A percentile compares a stretch with the other conserved stretches of the same genome.
These are phyloP conservation scores for Podospora fimiseda DNA, from an alignment of 495 filamentous ascomycete species.

Conservation along the genomic window DNA sequence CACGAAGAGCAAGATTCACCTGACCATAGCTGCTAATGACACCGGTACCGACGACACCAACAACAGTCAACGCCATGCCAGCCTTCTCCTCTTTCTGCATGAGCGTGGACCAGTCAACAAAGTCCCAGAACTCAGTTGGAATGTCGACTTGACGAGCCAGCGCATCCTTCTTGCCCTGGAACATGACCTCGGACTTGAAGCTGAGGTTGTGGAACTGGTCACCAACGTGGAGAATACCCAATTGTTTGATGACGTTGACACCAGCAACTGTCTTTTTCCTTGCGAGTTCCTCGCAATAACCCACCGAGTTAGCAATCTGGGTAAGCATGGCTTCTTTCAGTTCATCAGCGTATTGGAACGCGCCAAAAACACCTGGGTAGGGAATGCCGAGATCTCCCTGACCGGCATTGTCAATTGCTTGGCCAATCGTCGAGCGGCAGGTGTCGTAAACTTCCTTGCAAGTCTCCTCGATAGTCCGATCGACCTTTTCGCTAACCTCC, in stretches of 20 bases:
- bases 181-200: constrained; percentile 90
- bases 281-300: constrained; percentile 75
- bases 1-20: constrained; percentile 80
- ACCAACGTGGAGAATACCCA: constrained; percentile 84
- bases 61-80: constrained; percentile 87
- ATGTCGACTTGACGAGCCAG: constrained; percentile 79
- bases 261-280: constrained; percentile 69
- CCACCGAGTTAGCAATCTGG: constrained; percentile 72
- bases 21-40: constrained; percentile 78
- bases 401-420: constrained; percentile 67
- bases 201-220: constrained; percentile 75
- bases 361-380: constrained; percentile 79
- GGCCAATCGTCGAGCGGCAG: constrained; percentile 64
- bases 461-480: constrained; percentile 74
- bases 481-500: constrained; percentile 76
- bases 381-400: constrained; percentile 69
- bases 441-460: constrained; percentile 78
- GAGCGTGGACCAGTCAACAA: constrained; percentile 77
- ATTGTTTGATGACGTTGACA: constrained; percentile 78
- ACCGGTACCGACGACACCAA: constrained; percentile 75
- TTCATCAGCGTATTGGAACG: constrained; percentile 90
- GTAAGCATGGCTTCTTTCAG: constrained; percentile 87
- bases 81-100: constrained; percentile 91
- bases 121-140: constrained; percentile 82
- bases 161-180: constrained; percentile 69